Evolutionary conservation across 2,329 filamentous ascomycete species (phyloP), one percentile per base, ranked within the genome.

Genomic region (Ophiostoma ips): DNA sequence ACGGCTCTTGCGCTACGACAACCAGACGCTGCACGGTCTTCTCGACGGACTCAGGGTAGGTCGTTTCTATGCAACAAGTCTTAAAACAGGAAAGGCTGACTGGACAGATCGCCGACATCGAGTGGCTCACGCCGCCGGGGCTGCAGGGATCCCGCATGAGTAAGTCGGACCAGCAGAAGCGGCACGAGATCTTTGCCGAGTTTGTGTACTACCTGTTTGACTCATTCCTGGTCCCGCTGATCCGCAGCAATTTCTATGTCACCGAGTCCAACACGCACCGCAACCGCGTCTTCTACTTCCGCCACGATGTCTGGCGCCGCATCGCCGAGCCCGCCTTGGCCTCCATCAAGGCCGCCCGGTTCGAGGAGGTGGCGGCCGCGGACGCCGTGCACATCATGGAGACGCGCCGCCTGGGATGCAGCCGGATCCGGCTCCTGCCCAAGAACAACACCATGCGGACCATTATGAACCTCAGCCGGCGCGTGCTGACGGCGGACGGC

Each of bases 131-230:
- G 18, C 74, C 77, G 33, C 73, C 75, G 1, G 64, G 64, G 12
- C 61, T 72, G 1, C 58, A 62, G 13, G 63, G 62, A 2, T 59
- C 63, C 10, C 89, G 82, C 50, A 69, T 84, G 46, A 84, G 84
- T 53, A 70, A 72, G 52, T 81, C 83, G 0, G 90, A 96, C 60
- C 70, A 76, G 30, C 66, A 68, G 7, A 96, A 95, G 64, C 81
- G 89, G 11, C 70, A 68, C 24, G 85, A 95, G 60, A 72, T 96
- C 0, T 77, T 95, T 46, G 67, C 80, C 49, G 92, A 98, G 62
- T 81, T 96, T 52, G 59, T 96, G 7, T 96, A 95, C 66, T 98
- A 89, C 62, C 57, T 94, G 4, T 92, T 98, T 59, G 92, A 98
- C 64, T 95, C 89, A 0, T 72, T 95, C 19, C 62, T 98, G 50